Evolutionary conservation across 2,329 filamentous ascomycete genomes (phyloP), one percentile per base, ranked within the genome.

Genomic region (Cytospora paraplurivora): DNA sequence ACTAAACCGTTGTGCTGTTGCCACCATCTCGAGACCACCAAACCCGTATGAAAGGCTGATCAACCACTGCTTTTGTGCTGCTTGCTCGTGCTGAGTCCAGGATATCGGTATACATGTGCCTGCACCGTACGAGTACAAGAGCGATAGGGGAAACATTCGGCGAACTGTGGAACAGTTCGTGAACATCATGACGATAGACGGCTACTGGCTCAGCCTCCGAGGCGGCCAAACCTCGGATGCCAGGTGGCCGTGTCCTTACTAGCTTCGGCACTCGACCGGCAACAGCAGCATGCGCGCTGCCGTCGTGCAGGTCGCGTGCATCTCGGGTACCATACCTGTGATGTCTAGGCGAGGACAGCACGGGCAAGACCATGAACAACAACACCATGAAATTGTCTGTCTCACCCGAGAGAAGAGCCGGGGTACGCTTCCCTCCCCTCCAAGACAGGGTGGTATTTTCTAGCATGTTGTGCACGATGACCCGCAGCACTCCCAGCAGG

Each of bases 401-500:
- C 12, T 47, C 8, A 56, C 55, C 19, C n/a, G 37, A 44, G 21
- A 49, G 55, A 56, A 56, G 44, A 33, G 12, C 8, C 37, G 21
- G 27, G 13, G 34, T 32, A 33, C n/a, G 55, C 38, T 33, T 41
- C 49, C n/a, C 21, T 56, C 49, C n/a, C 21, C 32, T 56, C 38
- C 34, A 49, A 47, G 55, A 56, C 55, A 56, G 21, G n/a, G 5
- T 13, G 37, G 55, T 56, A 47, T 19, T 47, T 56, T 13, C 27
- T 56, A 21, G 37, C 37, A 12, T 44, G 38, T 27, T 27, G 35
- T 37, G 38, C 37, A 56, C 15, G 19, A 56, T 56, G 38, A 49
- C 55, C n/a, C 37, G 55, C 55, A 56, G 55, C 38, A 32, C 21
- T 27, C 3, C 7, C 27, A 34, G n/a, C 10, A 44, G 37, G 7